A percentile compares a stretch with the other conserved stretches of the same genome.
phyloP scores from a whole-genome alignment of 148 eudicot species.

The Heliosperma pusillum region DNA sequence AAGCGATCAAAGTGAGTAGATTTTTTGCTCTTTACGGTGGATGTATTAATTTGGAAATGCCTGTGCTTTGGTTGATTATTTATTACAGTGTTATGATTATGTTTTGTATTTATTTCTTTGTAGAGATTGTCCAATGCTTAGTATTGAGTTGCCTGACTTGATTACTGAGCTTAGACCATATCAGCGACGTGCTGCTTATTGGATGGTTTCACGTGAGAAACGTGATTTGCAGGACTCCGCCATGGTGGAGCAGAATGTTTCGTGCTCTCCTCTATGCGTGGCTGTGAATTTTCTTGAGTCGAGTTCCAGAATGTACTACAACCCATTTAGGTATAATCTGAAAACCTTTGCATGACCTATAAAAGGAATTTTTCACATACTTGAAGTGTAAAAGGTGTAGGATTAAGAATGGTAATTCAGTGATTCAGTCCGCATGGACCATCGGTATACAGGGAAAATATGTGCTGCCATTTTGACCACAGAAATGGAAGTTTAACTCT shows the following conservation, averaged over 20 bases:
- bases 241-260: conserved; percentile 34
- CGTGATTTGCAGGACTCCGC: conserved; percentile 31
- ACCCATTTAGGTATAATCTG: conserved; percentile 72
- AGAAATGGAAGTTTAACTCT: no score
- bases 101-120: conserved; percentile 13
- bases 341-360: background rate
- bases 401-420: background rate
- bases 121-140: conserved; percentile 74
- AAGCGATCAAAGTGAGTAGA: conserved; percentile 85
- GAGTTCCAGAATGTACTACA: conserved; percentile 66
- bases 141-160: conserved; percentile 63
- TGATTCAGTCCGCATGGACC: background rate
- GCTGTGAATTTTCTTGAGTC: conserved; percentile 73
- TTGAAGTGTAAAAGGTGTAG: background rate
- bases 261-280: conserved; percentile 61
- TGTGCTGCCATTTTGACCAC: no score
- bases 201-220: conserved; percentile 94
- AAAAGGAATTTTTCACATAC: background rate
- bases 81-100: conserved; percentile 8
- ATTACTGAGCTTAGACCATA: conserved; percentile 92
- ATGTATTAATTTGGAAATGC: background rate
- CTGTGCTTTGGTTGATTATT: conserved; percentile 1
- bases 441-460: no score
- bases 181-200: conserved; percentile 91
- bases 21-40: conserved; percentile 2